phyloP scores from a whole-genome alignment of 306 rosid species.

The Arachis hypogaea region DNA sequence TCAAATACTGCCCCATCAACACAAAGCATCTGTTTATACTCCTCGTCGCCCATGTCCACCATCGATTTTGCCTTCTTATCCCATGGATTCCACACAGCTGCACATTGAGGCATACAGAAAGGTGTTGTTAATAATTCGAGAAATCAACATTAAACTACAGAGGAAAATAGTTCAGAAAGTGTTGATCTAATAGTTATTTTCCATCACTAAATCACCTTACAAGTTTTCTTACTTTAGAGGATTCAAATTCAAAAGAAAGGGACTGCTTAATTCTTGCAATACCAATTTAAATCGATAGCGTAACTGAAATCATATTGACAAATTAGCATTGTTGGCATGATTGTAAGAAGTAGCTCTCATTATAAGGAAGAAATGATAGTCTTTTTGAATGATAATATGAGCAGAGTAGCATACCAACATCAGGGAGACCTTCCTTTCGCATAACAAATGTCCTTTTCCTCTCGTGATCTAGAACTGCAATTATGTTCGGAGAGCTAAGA shows the following conservation, averaged over 20 bases:
- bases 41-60: constrained; percentile 87
- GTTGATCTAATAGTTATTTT: no score
- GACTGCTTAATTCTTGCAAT: neutral
- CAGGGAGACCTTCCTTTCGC: constrained; percentile 95
- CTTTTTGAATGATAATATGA: neutral
- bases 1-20: constrained; percentile 86
- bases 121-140: neutral
- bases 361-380: neutral
- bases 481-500: constrained; percentile 69
- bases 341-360: constrained; percentile 31
- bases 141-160: constrained; percentile 11
- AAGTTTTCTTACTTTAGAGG: no score
- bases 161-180: neutral
- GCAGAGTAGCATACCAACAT: constrained; percentile 67
- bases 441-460: constrained; percentile 78
- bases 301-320: constrained; percentile 12
- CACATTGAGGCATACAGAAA: constrained; percentile 4
- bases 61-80: constrained; percentile 85
- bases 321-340: constrained; percentile 5
- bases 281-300: constrained; percentile 6
- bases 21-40: constrained; percentile 91
- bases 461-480: constrained; percentile 91
- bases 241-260: no score
- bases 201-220: no score
- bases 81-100: constrained; percentile 99